Conservation (phyloP, 2,329 filamentous ascomycete genomes). For the Alternaria novae-zelandiae region DNA sequence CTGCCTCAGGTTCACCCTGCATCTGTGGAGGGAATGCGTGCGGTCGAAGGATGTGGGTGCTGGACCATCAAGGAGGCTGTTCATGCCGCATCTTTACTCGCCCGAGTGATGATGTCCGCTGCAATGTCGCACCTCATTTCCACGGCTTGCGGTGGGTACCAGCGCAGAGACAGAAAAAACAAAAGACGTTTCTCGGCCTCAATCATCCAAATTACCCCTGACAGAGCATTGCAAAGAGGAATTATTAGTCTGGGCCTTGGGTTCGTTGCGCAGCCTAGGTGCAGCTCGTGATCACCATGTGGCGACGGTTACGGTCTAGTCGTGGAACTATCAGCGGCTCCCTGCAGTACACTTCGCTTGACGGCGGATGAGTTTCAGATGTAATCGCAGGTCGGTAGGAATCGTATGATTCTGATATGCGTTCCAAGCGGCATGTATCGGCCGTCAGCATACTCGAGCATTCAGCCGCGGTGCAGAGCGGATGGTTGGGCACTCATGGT, state of each 20-base stretch:
- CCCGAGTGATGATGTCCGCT: background rate
- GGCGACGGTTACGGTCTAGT: constrained; percentile 1
- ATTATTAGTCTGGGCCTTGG: background rate
- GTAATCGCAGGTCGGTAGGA: constrained; percentile 3
- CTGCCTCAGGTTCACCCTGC: constrained; percentile 10
- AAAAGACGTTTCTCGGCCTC: background rate
- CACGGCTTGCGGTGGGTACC: background rate
- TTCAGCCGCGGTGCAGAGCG: constrained; percentile 11
- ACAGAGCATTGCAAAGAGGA: background rate
- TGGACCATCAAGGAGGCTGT: background rate
- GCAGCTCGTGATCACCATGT: background rate
- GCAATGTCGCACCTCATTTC: constrained; percentile 4
- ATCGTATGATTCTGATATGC: constrained; percentile 10
- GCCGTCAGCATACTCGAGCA: background rate
- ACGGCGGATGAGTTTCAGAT: constrained; percentile 13
- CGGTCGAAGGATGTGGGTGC: background rate
- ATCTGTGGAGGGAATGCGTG: background rate
- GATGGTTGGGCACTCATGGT: background rate
- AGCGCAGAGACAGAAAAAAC: constrained; percentile 3
- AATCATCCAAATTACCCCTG: background rate
- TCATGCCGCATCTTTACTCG: background rate
- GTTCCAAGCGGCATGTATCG: constrained; percentile 3
- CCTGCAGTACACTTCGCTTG: constrained; percentile 15
- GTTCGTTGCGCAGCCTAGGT: constrained; percentile 12
- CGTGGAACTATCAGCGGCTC: constrained; percentile 12